Evolutionary conservation across 1,139 yeast genomes (phyloP), one percentile per base, ranked within the genome.

Genomic region (Taiozyma onychis): DNA sequence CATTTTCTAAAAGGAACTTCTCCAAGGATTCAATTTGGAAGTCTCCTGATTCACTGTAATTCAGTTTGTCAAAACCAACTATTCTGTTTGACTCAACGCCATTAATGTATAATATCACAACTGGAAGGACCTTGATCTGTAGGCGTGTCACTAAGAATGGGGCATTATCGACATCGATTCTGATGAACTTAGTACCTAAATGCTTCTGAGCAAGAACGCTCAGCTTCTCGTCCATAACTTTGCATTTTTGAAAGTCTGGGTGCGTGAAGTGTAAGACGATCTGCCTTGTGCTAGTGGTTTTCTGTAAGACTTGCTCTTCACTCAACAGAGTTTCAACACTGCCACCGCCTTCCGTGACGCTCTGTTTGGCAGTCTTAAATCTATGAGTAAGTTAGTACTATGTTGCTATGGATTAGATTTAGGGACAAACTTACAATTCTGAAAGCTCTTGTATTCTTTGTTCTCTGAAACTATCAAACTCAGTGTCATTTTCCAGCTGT

Each of bases 401-500:
- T 41, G 35, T 45, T 39, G 32, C 41, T 27, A 27, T 27, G 30
- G 11, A 10, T 10, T 10, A 27, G 30, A 9, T 27, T 27, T 8
- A 45, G 30, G 14, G n/a, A 44, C 4, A 8, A 9, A 49, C 64
- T 26, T 43, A 61, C 78, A 62, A 74, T 56, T 53, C 71, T 54
- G 65, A 78, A 74, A 91, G 74, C 45, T 85, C 80, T 27, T 74
- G 67, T 49, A 87, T 73, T 62, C 95, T 95, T 42, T 73, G 70
- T 59, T 83, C 79, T 59, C 97, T 75, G 66, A 90, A 90, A 30
- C 80, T 84, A 62, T 88, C 87, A 51, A 88, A 72, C 57, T 87
- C 88, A 22, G 80, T 79, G 64, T 88, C 89, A 58, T 88, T 80
- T 56, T 64, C 81, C 35, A 95, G 69, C 26, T 80, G 73, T 48